Evolutionary conservation across 2,329 filamentous ascomycete species (phyloP), one percentile per base, ranked within the genome.

Genomic region (Colletotrichum costaricense): DNA sequence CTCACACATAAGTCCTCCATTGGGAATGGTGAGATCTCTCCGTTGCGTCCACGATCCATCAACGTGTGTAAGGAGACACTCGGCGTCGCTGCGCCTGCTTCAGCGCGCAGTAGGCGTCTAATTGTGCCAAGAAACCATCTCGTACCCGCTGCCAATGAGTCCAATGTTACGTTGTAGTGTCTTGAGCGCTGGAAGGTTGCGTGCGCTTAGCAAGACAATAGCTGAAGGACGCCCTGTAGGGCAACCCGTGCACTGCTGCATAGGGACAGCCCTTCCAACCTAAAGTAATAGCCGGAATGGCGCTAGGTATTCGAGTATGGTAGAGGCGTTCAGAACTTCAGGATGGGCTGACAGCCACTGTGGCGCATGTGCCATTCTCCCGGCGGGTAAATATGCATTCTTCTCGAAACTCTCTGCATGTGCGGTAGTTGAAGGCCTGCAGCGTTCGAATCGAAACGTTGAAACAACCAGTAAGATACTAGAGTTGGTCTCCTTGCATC

Each of bases 101-200:
- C 62, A 54, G 62, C 28, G 35, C 26, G 46, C 28, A 54, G 62
- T 57, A 46, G 46, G 30, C 52, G 58, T 63, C 58, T 54, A 67
- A n/a, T 46, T 14, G 14, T 57, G 59, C 69, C 69, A 68, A 74
- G 69, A 52, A 33, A 22, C 28, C 42, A 56, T 33, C 3, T 72
- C 33, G 65, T 69, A 69, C 38, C 58, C 58, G 30, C 55, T 55
- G 49, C 42, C 22, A 22, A 33, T 52, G 12, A 59, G 58, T 58
- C 68, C 57, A 38, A 70, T 73, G 73, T 58, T 71, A 75, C 66
- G 70, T 70, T 75, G 66, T 60, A 75, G 66, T 26, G 62, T 46
- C n/a, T 56, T 28, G 26, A 58, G 52, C 38, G 33, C 64, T 46
- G 60, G n/a, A 24, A 26, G 19, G 55, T 65, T 73, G 49, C 63